Evolutionary conservation across 169 alveolate species (phyloP), one percentile per base, ranked within the genome.

Genomic region (Theileria annulata): DNA sequence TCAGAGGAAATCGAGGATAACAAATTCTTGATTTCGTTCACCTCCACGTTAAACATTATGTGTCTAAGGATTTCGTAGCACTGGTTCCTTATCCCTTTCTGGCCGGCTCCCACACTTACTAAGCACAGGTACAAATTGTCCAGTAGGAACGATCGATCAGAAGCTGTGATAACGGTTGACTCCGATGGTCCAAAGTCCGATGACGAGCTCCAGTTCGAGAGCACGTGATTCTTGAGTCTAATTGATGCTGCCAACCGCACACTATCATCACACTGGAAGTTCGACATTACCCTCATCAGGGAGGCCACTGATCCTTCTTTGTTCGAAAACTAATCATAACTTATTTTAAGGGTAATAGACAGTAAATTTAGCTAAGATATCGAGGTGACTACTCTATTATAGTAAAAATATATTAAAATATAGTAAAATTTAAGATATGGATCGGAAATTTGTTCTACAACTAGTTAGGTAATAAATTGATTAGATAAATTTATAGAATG

Each of bases 201-300:
- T 8, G 72, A 56, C 31, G 62, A 71, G 23, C 59, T 28, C 90
- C 90, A 84, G 13, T 76, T 71, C 21, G 87, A 1, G 4, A 70
- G 2, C 3, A 84, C 88, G 0, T 58, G 71, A 33, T 84, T 84
- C 81, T 84, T 84, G 1, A 84, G 78, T 76, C 63, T 84, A 15
- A 84, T 74, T n/a, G 90, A 80, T 0, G 83, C 88, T 15, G 87
- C 87, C 54, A 84, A 58, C 37, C 87, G 48, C 0, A 84, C 79
- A 17, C 79, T 56, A 54, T 47, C 71, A 19, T 75, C 88, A 10
- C 68, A 77, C 21, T 19, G 80, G 0, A 51, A 62, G 10, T 70
- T 23, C 19, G 88, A 67, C 68, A 82, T 82, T 21, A 82, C 25
- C 33, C 58, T 28, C n/a, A 82, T 68, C 12, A 82, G 37, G 1